These are phyloP conservation scores for Daldinia sp. DNA, from an alignment of 2,329 filamentous ascomycete genomes.

Conservation along the genomic window DNA sequence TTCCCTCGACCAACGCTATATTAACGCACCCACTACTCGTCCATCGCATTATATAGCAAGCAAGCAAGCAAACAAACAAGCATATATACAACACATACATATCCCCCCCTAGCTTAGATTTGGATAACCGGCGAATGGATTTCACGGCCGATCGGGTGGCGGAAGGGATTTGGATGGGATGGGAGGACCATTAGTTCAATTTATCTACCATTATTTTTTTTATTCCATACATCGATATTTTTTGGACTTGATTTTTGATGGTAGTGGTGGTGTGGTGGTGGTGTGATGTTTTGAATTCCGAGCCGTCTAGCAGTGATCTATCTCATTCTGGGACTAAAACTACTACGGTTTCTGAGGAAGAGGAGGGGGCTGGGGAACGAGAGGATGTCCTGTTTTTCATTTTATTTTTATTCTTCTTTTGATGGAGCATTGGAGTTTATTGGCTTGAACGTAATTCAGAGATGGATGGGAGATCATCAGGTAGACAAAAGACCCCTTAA, in stretches of 20 bases:
- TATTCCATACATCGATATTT: constrained; percentile 9
- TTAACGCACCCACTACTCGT: not conserved
- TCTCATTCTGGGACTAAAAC: not conserved
- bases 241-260: constrained; percentile 10
- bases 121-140: constrained; percentile 42
- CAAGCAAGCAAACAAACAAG: constrained; percentile 2
- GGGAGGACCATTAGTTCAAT: constrained; percentile 33
- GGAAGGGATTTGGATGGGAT: constrained; percentile 26
- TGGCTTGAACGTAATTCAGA: constrained; percentile 24
- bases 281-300: not conserved
- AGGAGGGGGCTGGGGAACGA: not conserved
- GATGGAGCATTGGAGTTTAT: constrained; percentile 35
- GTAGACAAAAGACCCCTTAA: constrained; percentile 32
- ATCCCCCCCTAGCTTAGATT: constrained; percentile 32
- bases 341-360: not conserved
- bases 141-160: constrained; percentile 35
- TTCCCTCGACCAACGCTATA: not conserved
- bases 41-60: constrained; percentile 28
- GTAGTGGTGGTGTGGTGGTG: constrained; percentile 13
- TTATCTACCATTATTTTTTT: constrained; percentile 14
- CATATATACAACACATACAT: constrained; percentile 25
- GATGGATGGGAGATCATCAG: constrained; percentile 21
- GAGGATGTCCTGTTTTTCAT: constrained; percentile 10
- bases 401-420: constrained; percentile 4
- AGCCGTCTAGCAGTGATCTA: not conserved